Base-by-base conservation (phyloP, 2,329 filamentous ascomycete genomes). In the Whalleya microplaca region DNA sequence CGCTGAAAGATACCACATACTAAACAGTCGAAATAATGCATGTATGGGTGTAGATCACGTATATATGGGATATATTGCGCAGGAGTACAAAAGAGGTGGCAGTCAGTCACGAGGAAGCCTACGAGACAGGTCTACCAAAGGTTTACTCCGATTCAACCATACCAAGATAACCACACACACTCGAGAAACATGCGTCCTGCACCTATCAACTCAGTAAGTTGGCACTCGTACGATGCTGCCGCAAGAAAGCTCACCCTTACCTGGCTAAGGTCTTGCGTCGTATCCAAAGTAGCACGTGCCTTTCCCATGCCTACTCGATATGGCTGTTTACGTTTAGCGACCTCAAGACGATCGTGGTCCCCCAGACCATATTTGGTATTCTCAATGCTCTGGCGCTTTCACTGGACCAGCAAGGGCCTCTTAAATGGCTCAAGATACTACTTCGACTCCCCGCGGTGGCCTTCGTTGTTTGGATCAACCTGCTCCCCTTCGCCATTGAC, bases 311-410 rank as follows among this genome's bases (percentile, higher is more conserved):
- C 32, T 37, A 37, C 10, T 47, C 55, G 16, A 40, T 57, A 41
- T 57, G 55, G 55, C 42, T 57, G n/a, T 57, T 57, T n/a, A 53
- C 55, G 3, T 53, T 48, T 14, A 57, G 55, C 50, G 55, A 57
- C 50, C 45, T 57, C 45, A 57, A 57, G 23, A 57, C 50, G 10
- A 57, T 57, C 43, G 44, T 57, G 27, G 45, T 57, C 18, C 55
- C 55, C 0, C 43, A 53, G n/a, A 57, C 50, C 9, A 42, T 45
- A 42, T 57, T 57, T 12, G 55, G 55, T 1, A 23, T 42, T 2
- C 21, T 53, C 5, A 47, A 40, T 2, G 50, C 55, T n/a, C 37
- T 45, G 4, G 20, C 41, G 21, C 46, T 21, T 27, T 43, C 47
- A 12, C 20, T 19, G 10, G 27, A 10, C 18, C 7, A 9, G n/a